Base-by-base conservation (phyloP, 140 eudicot species). In the Anethum foeniculum region DNA sequence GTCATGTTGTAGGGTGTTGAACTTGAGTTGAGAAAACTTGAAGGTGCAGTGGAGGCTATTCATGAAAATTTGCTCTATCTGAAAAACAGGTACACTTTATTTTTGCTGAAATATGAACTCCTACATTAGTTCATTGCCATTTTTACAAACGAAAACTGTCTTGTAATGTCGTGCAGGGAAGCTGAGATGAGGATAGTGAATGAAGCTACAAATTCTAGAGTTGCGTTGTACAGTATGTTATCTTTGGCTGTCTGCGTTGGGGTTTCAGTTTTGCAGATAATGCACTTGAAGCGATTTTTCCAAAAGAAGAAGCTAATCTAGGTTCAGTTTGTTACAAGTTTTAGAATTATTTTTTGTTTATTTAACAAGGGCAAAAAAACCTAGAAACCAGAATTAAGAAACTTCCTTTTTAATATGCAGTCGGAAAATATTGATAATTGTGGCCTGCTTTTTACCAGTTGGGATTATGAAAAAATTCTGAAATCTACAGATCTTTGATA, bases 11-110 rank as follows among this genome's bases (percentile, higher is more conserved):
- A 94, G 97, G 97, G 98, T 68, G 92, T 94, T 77, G 98, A 94
- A 87, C 93, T 94, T 43, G 96, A 94, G 85, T 82, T 94, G 80
- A 89, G 90, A 88, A 94, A 94, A 89, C 98, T 94, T 82, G 98
- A 94, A 87, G 98, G 94, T 84, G 98, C 97, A 64, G 97, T 94
- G 44, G 97, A 94, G 84, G 96, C 98, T 79, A 92, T 94, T 78
- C 98, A 89, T 90, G 98, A 94, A 83, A 94, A 94, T 83, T 76
- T 94, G 71, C n/a, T 94, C 32, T 89, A 90, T 84, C 94, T 94
- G 46, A 90, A 86, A 88, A 80, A 75, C 90, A 89, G 96, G 98
- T 94, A 83, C 69, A 46, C 4, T 19, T 84, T 49, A 28, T 78
- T 80, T 47, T 27, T 39, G 43, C 54, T 51, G 48, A 44, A 23